Conservation (phyloP, 208 protist genomes). For the Trypanosoma theileri region DNA sequence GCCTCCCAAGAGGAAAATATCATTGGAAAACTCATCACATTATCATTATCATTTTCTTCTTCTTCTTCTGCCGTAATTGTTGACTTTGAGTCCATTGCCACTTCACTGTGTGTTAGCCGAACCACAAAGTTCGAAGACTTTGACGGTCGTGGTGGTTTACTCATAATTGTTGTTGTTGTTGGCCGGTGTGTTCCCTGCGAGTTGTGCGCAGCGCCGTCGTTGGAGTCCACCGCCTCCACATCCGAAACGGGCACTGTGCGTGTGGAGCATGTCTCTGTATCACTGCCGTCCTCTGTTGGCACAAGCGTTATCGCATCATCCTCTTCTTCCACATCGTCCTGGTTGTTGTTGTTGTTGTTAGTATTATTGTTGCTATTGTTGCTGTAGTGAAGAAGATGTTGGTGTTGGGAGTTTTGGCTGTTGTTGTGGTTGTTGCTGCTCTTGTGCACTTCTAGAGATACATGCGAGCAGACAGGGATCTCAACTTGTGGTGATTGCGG, state of each 20-base stretch:
- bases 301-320: slow-evolving; percentile 6
- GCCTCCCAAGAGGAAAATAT: neutral
- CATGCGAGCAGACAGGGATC: no score
- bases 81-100: neutral
- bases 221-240: neutral
- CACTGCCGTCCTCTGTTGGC: neutral
- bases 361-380: neutral
- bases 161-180: neutral
- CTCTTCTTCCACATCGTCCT: slow-evolving; percentile 5
- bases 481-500: no score
- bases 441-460: no score
- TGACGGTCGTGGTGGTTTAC: neutral
- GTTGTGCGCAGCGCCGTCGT: slow-evolving; percentile 14
- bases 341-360: neutral
- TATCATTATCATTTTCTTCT: neutral
- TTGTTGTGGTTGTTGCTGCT: no score
- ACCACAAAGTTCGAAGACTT: neutral
- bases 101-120: neutral
- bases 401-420: no score
- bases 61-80: neutral
- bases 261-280: slow-evolving; percentile 15
- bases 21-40: neutral
- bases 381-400: no score
- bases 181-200: neutral
- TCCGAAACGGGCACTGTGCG: slow-evolving; percentile 14